Percentiles rank a stretch among this genome's conserved stretches.
Conservation (phyloP, 2,329 filamentous ascomycete genomes). For the Coniochaeta sp. region DNA sequence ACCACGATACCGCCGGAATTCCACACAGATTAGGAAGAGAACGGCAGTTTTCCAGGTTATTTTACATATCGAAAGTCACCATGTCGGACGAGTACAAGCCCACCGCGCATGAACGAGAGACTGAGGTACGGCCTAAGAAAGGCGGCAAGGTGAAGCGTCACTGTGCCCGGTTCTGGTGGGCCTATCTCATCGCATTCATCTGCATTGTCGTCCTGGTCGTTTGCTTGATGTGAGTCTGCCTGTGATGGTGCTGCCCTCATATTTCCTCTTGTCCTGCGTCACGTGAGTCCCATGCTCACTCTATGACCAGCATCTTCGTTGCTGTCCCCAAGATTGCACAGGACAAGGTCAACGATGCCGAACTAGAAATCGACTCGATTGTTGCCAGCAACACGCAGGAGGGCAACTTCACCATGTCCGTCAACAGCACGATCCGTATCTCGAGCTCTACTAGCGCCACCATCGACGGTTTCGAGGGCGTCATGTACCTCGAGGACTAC, state of each 20-base stretch:
- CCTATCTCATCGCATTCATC: constrained; percentile 43
- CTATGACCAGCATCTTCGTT: constrained; percentile 43
- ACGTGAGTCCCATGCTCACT: constrained; percentile 5
- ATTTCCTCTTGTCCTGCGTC: too few relatives aligned
- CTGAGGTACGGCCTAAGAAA: constrained; percentile 10
- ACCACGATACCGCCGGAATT: neutral
- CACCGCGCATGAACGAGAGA: constrained; percentile 26
- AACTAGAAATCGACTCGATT: constrained; percentile 44
- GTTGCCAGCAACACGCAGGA: constrained; percentile 36
- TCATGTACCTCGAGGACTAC: constrained; percentile 47
- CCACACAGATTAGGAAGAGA: neutral
- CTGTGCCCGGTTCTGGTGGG: constrained; percentile 54
- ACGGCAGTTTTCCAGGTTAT: neutral
- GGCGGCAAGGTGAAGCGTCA: constrained; percentile 22
- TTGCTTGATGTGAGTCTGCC: constrained; percentile 48
- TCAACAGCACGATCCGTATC: constrained; percentile 48
- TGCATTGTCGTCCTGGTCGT: constrained; percentile 46
- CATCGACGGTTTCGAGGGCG: constrained; percentile 41
- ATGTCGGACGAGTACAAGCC: constrained; percentile 14
- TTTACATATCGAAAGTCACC: constrained; percentile 2
- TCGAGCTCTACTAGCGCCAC: constrained; percentile 44
- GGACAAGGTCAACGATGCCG: constrained; percentile 43
- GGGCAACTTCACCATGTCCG: constrained; percentile 39
- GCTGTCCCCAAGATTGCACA: constrained; percentile 50
- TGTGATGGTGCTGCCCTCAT: neutral